These are phyloP conservation scores for Solanum boliviense DNA, from an alignment of 257 asterid genomes.

Conservation along the genomic window DNA sequence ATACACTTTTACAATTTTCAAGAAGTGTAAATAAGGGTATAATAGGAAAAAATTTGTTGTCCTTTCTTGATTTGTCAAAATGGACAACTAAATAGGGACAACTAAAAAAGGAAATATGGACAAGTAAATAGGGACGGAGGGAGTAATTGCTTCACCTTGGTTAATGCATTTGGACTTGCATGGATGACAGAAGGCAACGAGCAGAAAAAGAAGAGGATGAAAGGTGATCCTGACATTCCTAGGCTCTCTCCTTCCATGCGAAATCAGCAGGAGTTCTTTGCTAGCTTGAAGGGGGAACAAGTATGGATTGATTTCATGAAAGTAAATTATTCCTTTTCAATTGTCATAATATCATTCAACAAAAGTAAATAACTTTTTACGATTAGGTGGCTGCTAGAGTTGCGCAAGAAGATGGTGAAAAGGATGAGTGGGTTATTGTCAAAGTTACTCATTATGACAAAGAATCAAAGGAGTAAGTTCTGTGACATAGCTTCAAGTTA, in stretches of 20 bases:
- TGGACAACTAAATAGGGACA: no score
- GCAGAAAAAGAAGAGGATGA: constrained; percentile 80
- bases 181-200: constrained; percentile 64
- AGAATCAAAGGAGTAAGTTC: constrained; percentile 76
- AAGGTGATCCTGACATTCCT: constrained; percentile 64
- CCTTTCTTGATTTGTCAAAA: no score
- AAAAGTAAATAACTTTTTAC: neutral
- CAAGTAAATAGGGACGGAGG: no score
- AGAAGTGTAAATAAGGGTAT: no score
- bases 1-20: no score
- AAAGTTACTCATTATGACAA: constrained; percentile 92
- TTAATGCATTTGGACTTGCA: constrained; percentile 6
- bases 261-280: constrained; percentile 64
- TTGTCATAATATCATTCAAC: neutral
- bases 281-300: constrained; percentile 92
- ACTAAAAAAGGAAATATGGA: no score
- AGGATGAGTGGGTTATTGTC: constrained; percentile 95
- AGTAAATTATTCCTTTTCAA: neutral
- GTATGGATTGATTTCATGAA: constrained; percentile 24
- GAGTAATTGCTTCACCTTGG: neutral
- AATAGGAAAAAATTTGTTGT: no score
- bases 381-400: constrained; percentile 93
- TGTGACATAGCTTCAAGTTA: neutral
- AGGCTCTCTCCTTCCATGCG: constrained; percentile 57
- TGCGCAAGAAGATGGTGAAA: constrained; percentile 72